phyloP scores from a whole-genome alignment of 2,329 filamentous ascomycete species.

The Ilyonectria mors-panacis region DNA sequence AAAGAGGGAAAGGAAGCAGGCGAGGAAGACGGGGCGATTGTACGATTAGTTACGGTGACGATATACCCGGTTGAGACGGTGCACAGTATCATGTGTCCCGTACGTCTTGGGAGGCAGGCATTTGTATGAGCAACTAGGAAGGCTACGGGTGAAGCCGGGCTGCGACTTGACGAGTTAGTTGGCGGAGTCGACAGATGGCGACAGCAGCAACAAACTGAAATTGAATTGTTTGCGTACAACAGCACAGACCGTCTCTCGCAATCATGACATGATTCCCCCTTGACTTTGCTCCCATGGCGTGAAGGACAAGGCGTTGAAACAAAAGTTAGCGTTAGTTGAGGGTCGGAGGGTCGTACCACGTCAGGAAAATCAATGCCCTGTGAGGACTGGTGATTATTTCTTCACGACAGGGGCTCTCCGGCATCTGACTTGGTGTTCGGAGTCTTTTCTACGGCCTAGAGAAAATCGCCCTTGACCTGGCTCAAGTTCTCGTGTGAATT shows the following conservation, averaged over 20 bases:
- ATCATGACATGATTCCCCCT: not conserved
- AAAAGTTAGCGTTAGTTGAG: not conserved
- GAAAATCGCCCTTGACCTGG: not conserved
- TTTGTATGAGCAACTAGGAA: slow-evolving; percentile 23
- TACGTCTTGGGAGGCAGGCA: slow-evolving; percentile 23
- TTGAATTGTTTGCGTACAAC: slow-evolving; percentile 11
- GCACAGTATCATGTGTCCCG: slow-evolving; percentile 35
- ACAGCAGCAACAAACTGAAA: slow-evolving; percentile 26
- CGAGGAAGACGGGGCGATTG: slow-evolving; percentile 27
- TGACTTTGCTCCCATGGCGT: not conserved
- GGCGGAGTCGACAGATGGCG: slow-evolving; percentile 20
- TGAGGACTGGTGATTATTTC: not conserved
- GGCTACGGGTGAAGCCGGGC: slow-evolving; percentile 28
- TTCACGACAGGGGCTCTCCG: not conserved
- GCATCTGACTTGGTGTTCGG: not conserved
- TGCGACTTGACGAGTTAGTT: slow-evolving; percentile 14
- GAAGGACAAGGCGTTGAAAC: not conserved
- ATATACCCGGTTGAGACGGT: slow-evolving; percentile 45
- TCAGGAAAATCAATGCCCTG: not conserved
- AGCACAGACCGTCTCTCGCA: not conserved
- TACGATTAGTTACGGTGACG: slow-evolving; percentile 48
- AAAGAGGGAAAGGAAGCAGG: not conserved
- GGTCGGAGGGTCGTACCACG: not conserved
- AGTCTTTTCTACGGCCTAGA: not conserved
- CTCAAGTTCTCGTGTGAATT: not conserved